Base-by-base conservation (phyloP, 2,329 filamentous ascomycete species). In the Penicillium hordei region DNA sequence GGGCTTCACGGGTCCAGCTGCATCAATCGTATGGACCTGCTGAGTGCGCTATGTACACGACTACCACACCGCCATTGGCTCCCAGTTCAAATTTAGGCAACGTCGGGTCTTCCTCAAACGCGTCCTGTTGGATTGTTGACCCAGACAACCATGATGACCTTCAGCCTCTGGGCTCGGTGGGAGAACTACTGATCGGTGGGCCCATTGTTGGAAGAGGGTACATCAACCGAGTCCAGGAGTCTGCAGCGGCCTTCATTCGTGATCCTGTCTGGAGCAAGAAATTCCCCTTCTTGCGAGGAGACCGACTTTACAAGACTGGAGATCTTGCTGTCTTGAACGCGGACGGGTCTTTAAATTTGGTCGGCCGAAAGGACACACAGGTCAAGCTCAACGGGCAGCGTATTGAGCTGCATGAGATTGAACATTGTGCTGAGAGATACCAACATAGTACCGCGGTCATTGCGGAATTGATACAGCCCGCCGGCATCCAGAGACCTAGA, bases 351-450 rank as follows among this genome's bases (percentile, higher is more conserved):
- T 62, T 73, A 7, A 49, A 60, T 17, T 75, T 72, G 58, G 21
- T 23, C 21, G 21, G 21, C 21, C 21, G 21, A 23, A 23, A 23
- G 21, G 21, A 23, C 21, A 23, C 29, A 5, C 73, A 76, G 60
- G 68, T 74, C 23, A 75, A 76, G 48, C 29, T 75, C 4, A 63
- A 67, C 25, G 73, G 73, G 2, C 72, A 75, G 43, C 63, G 73
- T 8, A 61, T 76, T 15, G 73, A 76, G 49, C 61, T 73, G 2
- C 68, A 65, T 6, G 72, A 74, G 56, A 62, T 75, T 25, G 73
- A 75, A 50, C 59, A 68, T 55, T 43, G 38, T 70, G 50, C 27
- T 2, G 34, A 34, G 10, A 19, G 10, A 13, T 34, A 21, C 27
- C 42, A n/a, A 34, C 38, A 42, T 7, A 21, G n/a, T 15, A 36